phyloP scores from a whole-genome alignment of 148 eudicot genomes.

The Tetragonia tetragonoides region DNA sequence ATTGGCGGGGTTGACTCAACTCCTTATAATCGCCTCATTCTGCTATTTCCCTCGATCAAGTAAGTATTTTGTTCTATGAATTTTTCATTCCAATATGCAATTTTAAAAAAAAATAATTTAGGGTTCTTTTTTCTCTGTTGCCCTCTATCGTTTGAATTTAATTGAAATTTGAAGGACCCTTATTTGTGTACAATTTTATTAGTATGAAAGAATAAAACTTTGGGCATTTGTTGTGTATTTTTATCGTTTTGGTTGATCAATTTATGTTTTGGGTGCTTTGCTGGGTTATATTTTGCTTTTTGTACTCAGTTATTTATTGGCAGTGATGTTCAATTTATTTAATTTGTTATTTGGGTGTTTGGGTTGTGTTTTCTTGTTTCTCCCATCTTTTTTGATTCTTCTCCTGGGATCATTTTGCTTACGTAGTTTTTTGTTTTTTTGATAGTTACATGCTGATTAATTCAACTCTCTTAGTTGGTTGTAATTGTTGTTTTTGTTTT shows the following conservation, averaged over 20 bases:
- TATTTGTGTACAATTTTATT: not conserved
- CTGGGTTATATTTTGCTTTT: not conserved
- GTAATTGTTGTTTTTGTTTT: too few species aligned
- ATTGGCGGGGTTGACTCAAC: slow-evolving; percentile 2
- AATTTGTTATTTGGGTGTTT: not conserved
- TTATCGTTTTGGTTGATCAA: not conserved
- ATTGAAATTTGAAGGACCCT: slow-evolving; percentile 11
- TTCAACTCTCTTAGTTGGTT: too few species aligned
- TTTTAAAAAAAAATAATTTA: not conserved
- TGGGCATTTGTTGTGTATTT: not conserved
- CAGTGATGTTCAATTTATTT: not conserved
- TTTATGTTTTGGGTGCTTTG: not conserved
- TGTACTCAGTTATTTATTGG: not conserved
- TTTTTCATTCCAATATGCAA: not conserved
- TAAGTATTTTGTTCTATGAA: slow-evolving; percentile 6
- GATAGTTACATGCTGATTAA: not conserved
- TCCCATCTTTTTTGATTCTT: not conserved
- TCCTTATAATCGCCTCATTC: not conserved
- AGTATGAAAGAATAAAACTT: not conserved
- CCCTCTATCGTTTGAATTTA: not conserved
- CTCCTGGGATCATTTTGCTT: not conserved
- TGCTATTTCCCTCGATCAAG: not conserved
- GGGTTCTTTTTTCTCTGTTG: slow-evolving; percentile 4
- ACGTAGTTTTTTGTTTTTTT: not conserved
- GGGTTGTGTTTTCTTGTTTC: not conserved